Conservation (phyloP, 345 rosid species). For the Salix brachista region DNA sequence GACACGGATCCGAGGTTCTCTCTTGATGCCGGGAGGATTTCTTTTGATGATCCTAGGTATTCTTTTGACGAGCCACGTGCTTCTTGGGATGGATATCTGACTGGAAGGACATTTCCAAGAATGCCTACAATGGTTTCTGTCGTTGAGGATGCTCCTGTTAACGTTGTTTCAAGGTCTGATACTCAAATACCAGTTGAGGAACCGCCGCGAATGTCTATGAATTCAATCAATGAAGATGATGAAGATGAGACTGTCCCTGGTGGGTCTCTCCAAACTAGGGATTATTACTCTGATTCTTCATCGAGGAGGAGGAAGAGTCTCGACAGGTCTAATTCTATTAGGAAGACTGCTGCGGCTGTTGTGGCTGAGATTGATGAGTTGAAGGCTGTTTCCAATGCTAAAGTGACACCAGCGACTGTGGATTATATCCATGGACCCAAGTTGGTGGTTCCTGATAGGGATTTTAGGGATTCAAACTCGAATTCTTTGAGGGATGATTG, state of each 20-base stretch:
- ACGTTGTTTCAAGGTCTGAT: constrained; percentile 56
- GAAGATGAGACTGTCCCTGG: constrained; percentile 69
- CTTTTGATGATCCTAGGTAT: constrained; percentile 79
- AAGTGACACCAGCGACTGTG: constrained; percentile 61
- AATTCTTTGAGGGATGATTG: constrained; percentile 73
- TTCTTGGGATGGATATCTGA: constrained; percentile 87
- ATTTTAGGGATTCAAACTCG: constrained; percentile 57
- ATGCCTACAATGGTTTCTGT: constrained; percentile 89
- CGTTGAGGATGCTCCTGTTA: constrained; percentile 83
- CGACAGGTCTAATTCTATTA: constrained; percentile 69
- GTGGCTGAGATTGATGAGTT: constrained; percentile 77
- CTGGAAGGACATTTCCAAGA: constrained; percentile 65
- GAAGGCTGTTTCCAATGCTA: constrained; percentile 58
- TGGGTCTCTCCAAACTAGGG: constrained; percentile 85
- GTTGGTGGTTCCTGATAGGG: constrained; percentile 40
- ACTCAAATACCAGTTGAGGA: constrained; percentile 76
- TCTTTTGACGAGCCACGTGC: constrained; percentile 98
- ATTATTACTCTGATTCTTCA: constrained; percentile 77
- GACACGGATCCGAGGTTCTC: constrained; percentile 98
- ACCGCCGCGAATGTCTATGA: constrained; percentile 23
- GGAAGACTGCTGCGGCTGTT: constrained; percentile 75
- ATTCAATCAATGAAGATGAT: constrained; percentile 43
- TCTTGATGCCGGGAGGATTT: constrained; percentile 69
- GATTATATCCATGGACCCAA: constrained; percentile 47
- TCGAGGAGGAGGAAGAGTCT: constrained; percentile 83